Conservation (phyloP, 306 rosid species). For the Gynostemma pentaphyllum region DNA sequence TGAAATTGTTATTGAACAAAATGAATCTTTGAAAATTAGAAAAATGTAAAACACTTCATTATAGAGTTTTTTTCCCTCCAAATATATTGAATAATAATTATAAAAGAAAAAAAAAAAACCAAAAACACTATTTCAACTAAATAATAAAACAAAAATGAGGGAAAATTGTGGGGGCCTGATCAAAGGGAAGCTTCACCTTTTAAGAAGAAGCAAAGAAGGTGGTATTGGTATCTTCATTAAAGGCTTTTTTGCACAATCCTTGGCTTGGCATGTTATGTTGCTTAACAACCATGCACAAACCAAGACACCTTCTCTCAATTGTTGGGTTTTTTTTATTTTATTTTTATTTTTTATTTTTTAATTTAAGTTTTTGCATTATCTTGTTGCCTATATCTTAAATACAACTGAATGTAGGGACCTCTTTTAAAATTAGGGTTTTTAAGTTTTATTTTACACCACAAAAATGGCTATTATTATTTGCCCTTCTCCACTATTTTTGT, state of each 20-base stretch:
- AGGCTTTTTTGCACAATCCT: slow-evolving; percentile 7
- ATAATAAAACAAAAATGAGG: not conserved
- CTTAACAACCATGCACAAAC: slow-evolving; percentile 56
- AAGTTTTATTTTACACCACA: not conserved
- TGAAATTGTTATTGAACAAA: too few species aligned
- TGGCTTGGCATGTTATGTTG: slow-evolving; percentile 31
- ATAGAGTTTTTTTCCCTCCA: not conserved
- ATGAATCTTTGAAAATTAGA: too few species aligned
- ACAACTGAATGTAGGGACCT: slow-evolving; percentile 7
- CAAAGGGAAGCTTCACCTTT: not conserved
- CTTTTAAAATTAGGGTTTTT: slow-evolving; percentile 5
- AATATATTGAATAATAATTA: too few species aligned
- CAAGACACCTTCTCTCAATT: slow-evolving; percentile 3
- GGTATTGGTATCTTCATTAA: not conserved
- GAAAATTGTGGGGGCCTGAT: not conserved
- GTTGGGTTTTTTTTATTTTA: not conserved
- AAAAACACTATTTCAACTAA: not conserved
- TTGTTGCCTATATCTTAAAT: not conserved
- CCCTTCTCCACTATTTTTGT: not conserved
- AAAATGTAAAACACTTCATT: not conserved
- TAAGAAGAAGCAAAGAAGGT: not conserved
- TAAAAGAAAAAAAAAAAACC: not conserved
- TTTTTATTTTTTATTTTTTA: too few species aligned
- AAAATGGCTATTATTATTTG: not conserved
- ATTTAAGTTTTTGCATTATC: too few species aligned